Percentiles rank a stretch among this genome's conserved stretches.
These are phyloP conservation scores for Crithidia sp. DNA, from an alignment of 208 protist genomes.

Conservation along the genomic window DNA sequence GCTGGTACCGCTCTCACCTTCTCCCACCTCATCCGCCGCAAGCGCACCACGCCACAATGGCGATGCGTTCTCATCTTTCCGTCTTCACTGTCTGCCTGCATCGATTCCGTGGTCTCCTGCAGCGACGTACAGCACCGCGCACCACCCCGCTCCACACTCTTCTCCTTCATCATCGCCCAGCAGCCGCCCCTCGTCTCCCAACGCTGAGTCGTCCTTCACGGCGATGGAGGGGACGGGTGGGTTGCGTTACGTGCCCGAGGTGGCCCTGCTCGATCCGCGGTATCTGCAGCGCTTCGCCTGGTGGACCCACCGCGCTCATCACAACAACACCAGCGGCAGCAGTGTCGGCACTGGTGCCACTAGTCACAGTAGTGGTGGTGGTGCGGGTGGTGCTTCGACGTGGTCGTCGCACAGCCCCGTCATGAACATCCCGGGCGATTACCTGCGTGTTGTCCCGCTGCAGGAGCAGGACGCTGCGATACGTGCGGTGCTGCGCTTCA, in stretches of 20 bases:
- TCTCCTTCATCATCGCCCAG: no score
- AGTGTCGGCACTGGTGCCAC: not conserved
- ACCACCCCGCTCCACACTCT: no score
- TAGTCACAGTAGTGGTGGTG: not conserved
- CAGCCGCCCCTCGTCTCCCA: not conserved
- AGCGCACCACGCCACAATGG: not conserved
- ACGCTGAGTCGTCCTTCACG: not conserved
- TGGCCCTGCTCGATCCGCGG: conserved; percentile 57
- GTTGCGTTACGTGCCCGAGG: conserved; percentile 51
- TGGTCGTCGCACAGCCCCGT: conserved; percentile 3
- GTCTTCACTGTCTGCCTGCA: no score
- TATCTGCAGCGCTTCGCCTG: conserved; percentile 62
- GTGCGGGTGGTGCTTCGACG: not conserved
- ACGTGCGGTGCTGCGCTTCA: conserved; percentile 36
- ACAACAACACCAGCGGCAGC: conserved; percentile 10
- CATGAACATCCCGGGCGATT: conserved; percentile 25
- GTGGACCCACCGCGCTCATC: conserved; percentile 42
- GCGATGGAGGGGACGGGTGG: not conserved
- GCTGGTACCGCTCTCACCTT: no score
- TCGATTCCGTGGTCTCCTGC: conserved; percentile 12
- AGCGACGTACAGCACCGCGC: not conserved
- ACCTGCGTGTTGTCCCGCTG: conserved; percentile 24
- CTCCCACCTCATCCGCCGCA: no score
- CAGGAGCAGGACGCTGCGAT: conserved; percentile 33
- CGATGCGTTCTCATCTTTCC: not conserved